Percentiles rank a stretch among this genome's conserved stretches.
Conservation (phyloP, 345 rosid genomes). For the Ceriops decandra region DNA sequence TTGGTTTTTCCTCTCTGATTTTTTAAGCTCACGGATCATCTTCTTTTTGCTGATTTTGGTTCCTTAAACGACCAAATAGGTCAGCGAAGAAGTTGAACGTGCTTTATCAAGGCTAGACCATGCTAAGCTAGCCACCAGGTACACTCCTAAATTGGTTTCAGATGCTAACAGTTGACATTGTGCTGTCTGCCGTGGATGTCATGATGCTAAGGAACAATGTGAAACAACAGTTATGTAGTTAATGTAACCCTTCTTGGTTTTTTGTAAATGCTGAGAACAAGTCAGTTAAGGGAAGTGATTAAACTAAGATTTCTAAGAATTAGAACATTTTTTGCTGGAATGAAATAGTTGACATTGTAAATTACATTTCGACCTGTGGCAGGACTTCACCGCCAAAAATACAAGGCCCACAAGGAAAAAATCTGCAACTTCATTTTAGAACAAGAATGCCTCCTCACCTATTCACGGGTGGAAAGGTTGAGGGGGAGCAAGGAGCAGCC, state of each 20-base stretch:
- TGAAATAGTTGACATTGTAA: background rate
- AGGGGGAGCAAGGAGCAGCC: conserved; percentile 83
- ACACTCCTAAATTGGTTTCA: conserved; percentile 11
- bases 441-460: conserved; percentile 90
- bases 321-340: background rate
- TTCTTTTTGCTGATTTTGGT: conserved; percentile 5
- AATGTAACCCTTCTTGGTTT: too few species aligned
- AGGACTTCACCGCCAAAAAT: conserved; percentile 60
- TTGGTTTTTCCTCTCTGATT: background rate
- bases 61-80: conserved; percentile 39
- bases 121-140: conserved; percentile 56
- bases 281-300: too few species aligned
- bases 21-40: too few species aligned
- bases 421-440: conserved; percentile 67
- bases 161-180: background rate
- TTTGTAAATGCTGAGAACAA: too few species aligned
- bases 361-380: conserved; percentile 13
- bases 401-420: conserved; percentile 57
- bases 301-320: background rate
- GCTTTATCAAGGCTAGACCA: conserved; percentile 69
- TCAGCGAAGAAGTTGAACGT: conserved; percentile 92
- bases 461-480: conserved; percentile 88
- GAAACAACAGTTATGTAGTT: too few species aligned
- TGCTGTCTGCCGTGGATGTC: background rate
- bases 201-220: too few species aligned